These are phyloP conservation scores for Erysimum cheiranthoides DNA, from an alignment of 345 rosid species.

Conservation along the genomic window DNA sequence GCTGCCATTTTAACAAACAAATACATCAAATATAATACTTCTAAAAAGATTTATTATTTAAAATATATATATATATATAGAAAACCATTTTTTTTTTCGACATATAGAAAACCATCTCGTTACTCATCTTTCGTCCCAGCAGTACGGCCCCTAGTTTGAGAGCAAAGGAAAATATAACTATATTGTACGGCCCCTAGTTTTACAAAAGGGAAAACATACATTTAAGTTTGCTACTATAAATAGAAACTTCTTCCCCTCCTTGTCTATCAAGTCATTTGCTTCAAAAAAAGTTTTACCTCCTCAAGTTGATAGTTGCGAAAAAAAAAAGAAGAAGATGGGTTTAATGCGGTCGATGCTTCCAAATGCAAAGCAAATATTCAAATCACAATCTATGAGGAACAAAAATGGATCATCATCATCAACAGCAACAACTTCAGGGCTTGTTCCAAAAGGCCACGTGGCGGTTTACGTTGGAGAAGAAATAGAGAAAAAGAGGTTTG, in stretches of 20 bases:
- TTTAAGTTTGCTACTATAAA: constrained; percentile 34
- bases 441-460: constrained; percentile 52
- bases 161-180: constrained; percentile 17
- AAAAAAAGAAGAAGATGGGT: constrained; percentile 39
- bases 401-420: constrained; percentile 37
- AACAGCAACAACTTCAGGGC: constrained; percentile 29
- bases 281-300: background rate
- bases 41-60: background rate
- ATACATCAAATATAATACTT: background rate
- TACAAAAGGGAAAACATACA: background rate
- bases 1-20: background rate
- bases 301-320: background rate
- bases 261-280: constrained; percentile 38
- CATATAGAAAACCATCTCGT: constrained; percentile 1
- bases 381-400: constrained; percentile 42
- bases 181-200: constrained; percentile 47
- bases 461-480: constrained; percentile 48
- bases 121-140: constrained; percentile 30
- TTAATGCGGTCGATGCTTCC: constrained; percentile 48
- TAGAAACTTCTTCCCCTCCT: constrained; percentile 34
- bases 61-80: background rate
- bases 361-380: constrained; percentile 48
- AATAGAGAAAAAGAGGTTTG: constrained; percentile 60
- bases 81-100: too few species aligned
- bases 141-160: constrained; percentile 45